Evolutionary conservation across 139 green algal species (phyloP), one percentile per base, ranked within the genome.

Genomic region (Limnomonas spitsbergensis): DNA sequence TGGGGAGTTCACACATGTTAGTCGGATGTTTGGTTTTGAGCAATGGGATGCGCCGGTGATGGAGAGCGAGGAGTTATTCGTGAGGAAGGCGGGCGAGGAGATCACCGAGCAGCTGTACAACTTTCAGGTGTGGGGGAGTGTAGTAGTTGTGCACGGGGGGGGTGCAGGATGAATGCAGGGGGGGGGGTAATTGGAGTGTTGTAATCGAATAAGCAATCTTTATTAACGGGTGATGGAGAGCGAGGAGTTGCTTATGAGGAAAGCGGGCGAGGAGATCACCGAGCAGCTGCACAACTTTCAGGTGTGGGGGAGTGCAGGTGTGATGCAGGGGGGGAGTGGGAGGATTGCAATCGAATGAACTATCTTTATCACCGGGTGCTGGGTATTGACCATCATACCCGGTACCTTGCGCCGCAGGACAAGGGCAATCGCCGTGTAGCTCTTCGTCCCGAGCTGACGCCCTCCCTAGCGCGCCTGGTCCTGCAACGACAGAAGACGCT

Each of bases 61-160:
- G 53, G 96, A 99, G 79, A 94, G 86, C 2, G 96, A 99, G 85
- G 95, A 96, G 84, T 92, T 99, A 2, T 99, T 95, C 80, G 87
- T 94, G 37, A 88, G 96, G 29, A 99, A 99, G 73, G 96, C 96
- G 4, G 96, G 96, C 7, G 96, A 99, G 82, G 96, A 99, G 79
- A 99, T 99, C 86, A 97, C 92, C 0, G 86, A 94, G 20, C 95
- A 99, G 88, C 91, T 99, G 34, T 99, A 98, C 84, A 96, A 96
- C 84, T 99, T 99, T 84, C 89, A 95, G 88, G 90, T 89, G 37
- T 29, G 29, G 7, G 70, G 38, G 3, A 26, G 9, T 3, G 70
- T 61, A 42, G 27, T 74, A 14, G 26, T 40, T 40, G 3, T 68
- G 56, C 37, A 24, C 4, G 2, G 73, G n/a, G 27, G 40, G 24